Conservation (phyloP, 2,329 filamentous ascomycete species). For the Periconia sp. region DNA sequence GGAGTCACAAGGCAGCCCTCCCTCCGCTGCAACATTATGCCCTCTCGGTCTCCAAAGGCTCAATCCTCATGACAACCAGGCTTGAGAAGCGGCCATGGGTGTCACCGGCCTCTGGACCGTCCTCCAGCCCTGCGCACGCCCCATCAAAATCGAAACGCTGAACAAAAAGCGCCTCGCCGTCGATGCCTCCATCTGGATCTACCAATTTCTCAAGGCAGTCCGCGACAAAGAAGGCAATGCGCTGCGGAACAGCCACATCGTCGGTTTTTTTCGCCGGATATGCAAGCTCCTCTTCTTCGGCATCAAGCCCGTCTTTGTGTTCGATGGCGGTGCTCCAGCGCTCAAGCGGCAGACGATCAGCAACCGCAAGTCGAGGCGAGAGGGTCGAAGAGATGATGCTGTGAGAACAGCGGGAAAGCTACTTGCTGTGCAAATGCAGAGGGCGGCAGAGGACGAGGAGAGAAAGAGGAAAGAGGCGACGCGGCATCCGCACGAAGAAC, state of each 20-base stretch:
- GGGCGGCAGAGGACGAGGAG: conserved; percentile 83
- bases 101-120: conserved; percentile 98
- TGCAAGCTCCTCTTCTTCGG: conserved; percentile 98
- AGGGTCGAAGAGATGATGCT: conserved; percentile 92
- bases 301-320: conserved; percentile 96
- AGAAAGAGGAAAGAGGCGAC: conserved; percentile 63
- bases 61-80: conserved; percentile 21
- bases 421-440: conserved; percentile 92
- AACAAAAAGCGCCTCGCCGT: conserved; percentile 96
- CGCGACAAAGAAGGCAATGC: conserved; percentile 98
- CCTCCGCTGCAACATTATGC: not conserved
- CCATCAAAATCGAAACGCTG: conserved; percentile 93
- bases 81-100: conserved; percentile 69
- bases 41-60: not conserved
- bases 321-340: conserved; percentile 90
- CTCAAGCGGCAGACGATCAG: conserved; percentile 92
- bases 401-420: conserved; percentile 88
- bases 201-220: conserved; percentile 98
- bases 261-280: conserved; percentile 97
- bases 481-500: conserved; percentile 48
- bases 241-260: conserved; percentile 90
- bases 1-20: conserved; percentile 15
- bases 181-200: conserved; percentile 99
- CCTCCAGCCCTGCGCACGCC: conserved; percentile 90
- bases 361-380: conserved; percentile 76